Evolutionary conservation across 352 stramenopile species (phyloP), one percentile per base, ranked within the genome.

Genomic region (Phytophthora uliginosa): DNA sequence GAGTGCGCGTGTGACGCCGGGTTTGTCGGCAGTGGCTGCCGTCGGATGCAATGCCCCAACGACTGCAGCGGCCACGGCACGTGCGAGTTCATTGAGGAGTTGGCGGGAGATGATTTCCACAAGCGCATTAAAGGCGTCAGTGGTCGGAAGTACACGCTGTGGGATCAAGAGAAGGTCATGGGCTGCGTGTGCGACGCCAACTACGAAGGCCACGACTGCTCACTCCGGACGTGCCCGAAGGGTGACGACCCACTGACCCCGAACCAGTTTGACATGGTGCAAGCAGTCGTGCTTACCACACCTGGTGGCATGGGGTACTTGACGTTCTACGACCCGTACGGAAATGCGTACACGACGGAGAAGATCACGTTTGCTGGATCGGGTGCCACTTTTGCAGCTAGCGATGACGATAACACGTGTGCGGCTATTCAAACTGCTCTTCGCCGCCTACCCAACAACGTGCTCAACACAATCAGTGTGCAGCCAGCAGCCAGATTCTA

Each of bases 121-220:
- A 88, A 83, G 68, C 73, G 74, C 13, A 63, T 94, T 17, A 66
- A 65, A 20, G 77, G 84, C 4, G 64, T 50, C 15, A 50, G 42
- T 15, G 42, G 78, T 0, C 4, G 77, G 3, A 69, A 79, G 42
- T 78, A 93, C 48, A 68, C 81, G 34, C 76, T 91, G 24, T 97
- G 91, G 89, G 90, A 97, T 61, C 80, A 79, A 17, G 87, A 96
- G 51, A 95, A 91, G 76, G 83, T 97, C 40, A 86, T 89, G 48
- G 91, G 91, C 31, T 98, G 93, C 57, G 64, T 77, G 8, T 97
- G 92, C 55, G 89, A 97, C 53, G 64, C 69, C 12, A 82, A 78
- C 1, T 97, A 79, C 63, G 51, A 81, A 7, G 80, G 84, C 1
- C 62, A 86, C 7, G 85, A 87, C 48, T 95, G 90, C 55, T 81